Evolutionary conservation across 768 basidiomycete species (phyloP).

Genomic region (Daedaleopsis sinensis): DNA sequence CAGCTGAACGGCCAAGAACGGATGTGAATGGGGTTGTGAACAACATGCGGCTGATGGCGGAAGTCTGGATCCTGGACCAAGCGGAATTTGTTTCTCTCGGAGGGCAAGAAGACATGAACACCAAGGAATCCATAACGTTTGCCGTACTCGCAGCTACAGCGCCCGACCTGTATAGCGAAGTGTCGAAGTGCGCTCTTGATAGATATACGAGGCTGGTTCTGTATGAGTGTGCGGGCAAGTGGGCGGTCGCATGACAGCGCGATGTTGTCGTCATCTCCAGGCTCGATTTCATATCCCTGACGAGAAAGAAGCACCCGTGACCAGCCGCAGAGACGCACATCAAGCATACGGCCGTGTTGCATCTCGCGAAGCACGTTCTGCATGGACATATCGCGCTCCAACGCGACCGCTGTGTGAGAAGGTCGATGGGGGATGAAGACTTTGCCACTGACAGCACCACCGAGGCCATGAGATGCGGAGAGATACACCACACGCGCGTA

Average conservation of each 20-base stretch:
- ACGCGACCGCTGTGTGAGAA: neutral
- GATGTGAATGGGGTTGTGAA: slow-evolving; percentile 8
- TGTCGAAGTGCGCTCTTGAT: neutral
- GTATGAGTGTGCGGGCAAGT: neutral
- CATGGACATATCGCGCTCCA: neutral
- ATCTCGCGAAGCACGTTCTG: neutral
- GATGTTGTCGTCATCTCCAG: neutral
- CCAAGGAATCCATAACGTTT: neutral
- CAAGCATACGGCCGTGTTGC: neutral
- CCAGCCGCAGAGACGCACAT: neutral
- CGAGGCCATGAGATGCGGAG: neutral
- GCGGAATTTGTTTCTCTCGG: neutral
- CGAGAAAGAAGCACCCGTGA: neutral
- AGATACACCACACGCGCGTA: neutral
- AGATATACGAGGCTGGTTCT: neutral
- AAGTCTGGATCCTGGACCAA: neutral
- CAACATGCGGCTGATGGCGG: too few relatives aligned
- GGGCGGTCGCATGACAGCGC: neutral
- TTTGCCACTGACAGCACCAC: too few relatives aligned
- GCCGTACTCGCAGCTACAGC: slow-evolving; percentile 9
- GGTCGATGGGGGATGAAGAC: slow-evolving; percentile 15
- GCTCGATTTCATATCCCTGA: neutral
- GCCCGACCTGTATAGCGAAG: slow-evolving; percentile 4
- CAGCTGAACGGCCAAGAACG: slow-evolving; percentile 15
- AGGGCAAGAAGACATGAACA: slow-evolving; percentile 4